Conservation (phyloP, 83 land plant genomes). For the Larix sibirica region DNA sequence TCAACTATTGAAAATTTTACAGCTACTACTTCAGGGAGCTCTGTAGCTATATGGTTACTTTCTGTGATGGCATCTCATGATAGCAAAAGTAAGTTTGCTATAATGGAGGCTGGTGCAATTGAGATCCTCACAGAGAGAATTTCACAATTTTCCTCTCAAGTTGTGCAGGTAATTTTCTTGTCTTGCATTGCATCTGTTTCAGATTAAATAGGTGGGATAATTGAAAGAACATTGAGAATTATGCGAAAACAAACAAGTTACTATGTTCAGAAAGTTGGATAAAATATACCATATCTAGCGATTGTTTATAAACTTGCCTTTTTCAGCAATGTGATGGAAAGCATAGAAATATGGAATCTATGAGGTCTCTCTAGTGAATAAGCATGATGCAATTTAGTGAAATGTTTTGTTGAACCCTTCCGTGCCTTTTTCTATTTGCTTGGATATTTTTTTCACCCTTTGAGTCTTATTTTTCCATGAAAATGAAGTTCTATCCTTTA, state of each 20-base stretch:
- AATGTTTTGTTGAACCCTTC: neutral
- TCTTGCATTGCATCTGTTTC: neutral
- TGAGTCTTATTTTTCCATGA: neutral
- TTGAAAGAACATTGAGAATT: neutral
- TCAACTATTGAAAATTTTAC: conserved; percentile 42
- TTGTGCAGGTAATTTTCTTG: conserved; percentile 28
- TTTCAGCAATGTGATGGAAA: neutral
- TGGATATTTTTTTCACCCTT: neutral
- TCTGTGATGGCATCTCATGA: conserved; percentile 85
- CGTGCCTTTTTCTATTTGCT: neutral
- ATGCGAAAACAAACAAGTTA: neutral
- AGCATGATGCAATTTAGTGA: neutral
- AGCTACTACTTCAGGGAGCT: conserved; percentile 58
- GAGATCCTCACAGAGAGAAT: conserved; percentile 88
- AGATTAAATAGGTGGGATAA: neutral
- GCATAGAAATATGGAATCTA: neutral
- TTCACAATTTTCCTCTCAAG: conserved; percentile 26
- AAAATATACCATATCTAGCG: neutral
- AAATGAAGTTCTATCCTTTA: too few species aligned
- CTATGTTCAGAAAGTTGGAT: neutral
- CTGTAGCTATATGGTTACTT: conserved; percentile 85
- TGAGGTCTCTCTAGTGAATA: neutral
- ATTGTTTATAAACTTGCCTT: neutral
- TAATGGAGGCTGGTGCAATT: conserved; percentile 94
- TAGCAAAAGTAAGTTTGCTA: conserved; percentile 51